Base-by-base conservation (phyloP, 306 rosid species). In the Vigna nakashimae region DNA sequence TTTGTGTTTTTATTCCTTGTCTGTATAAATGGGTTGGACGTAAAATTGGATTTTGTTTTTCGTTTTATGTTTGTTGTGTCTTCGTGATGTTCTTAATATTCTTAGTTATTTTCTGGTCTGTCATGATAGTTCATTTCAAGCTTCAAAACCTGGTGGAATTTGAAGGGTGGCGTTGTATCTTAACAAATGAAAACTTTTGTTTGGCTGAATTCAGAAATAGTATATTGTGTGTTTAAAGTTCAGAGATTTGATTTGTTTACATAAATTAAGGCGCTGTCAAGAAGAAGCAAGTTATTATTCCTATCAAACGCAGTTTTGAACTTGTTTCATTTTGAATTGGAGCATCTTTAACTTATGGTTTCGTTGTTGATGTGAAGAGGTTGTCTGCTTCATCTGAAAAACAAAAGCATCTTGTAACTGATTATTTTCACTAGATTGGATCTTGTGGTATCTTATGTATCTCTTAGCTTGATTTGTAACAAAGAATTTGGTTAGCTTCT, bases 281-380 rank as follows among this genome's bases (percentile, higher is more conserved):
- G 65, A 60, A 46, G 65, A 70, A 59, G 45, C 71, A 79, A 15
- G 24, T 70, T 59, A 11, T 66, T 43, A 6, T 52, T 20, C 38
- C 2, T 2, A 20, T 51, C 28, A 36, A 75, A 50, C 50, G n/a
- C 11, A 43, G 8, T 59, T 6, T 67, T n/a, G 43, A 67, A 42
- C 22, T 70, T 67, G 68, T 68, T 73, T 65, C 78, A 55, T 60
- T 55, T 18, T 72, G 60, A 80, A 65, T 73, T 80, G 75, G 46
- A 80, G 59, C 15, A 79, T 60, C 53, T 58, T 49, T n/a, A 2
- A 3, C n/a, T 59, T 4, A 40, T 77, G 30, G 20, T 18, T 6
- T 64, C 4, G 46, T 34, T 60, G n/a, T 12, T 56, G 63, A 15
- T 46, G 46, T 68, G 64, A 49, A 69, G 28, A 13, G 52, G 49